These are phyloP conservation scores for Podaxis sp. DNA, from an alignment of 768 basidiomycete genomes.

Conservation along the genomic window DNA sequence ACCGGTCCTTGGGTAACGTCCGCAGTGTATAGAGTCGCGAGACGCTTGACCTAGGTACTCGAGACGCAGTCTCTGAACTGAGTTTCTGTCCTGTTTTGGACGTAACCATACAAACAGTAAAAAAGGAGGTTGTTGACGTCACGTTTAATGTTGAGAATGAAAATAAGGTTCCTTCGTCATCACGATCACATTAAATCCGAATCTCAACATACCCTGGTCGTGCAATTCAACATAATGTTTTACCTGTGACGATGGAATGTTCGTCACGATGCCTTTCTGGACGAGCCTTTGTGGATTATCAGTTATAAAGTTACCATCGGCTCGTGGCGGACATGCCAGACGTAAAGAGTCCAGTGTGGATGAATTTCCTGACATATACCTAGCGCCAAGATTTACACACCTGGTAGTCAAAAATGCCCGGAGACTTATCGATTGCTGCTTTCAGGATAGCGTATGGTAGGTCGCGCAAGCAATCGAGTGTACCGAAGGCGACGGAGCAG, in stretches of 20 bases:
- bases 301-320: conserved; percentile 45
- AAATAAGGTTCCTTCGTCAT: conserved; percentile 53
- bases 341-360: conserved; percentile 27
- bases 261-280: conserved; percentile 36
- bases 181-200: conserved; percentile 33
- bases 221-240: neutral
- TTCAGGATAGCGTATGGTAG: conserved; percentile 34
- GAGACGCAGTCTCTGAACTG: conserved; percentile 23
- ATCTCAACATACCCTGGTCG: neutral
- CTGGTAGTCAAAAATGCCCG: conserved; percentile 39
- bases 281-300: conserved; percentile 39
- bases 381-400: conserved; percentile 19
- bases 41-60: conserved; percentile 12
- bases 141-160: conserved; percentile 37
- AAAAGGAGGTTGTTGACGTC: conserved; percentile 25
- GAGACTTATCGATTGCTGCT: conserved; percentile 37
- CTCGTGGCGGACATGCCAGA: conserved; percentile 45
- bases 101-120: neutral
- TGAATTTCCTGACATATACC: neutral
- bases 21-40: conserved; percentile 27
- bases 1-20: conserved; percentile 40
- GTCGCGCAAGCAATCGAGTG: conserved; percentile 38
- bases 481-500: conserved; percentile 35
- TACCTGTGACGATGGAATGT: conserved; percentile 37
- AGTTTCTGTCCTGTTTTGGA: neutral